phyloP scores from a whole-genome alignment of 140 eudicot species.

The Bidens hawaiensis region DNA sequence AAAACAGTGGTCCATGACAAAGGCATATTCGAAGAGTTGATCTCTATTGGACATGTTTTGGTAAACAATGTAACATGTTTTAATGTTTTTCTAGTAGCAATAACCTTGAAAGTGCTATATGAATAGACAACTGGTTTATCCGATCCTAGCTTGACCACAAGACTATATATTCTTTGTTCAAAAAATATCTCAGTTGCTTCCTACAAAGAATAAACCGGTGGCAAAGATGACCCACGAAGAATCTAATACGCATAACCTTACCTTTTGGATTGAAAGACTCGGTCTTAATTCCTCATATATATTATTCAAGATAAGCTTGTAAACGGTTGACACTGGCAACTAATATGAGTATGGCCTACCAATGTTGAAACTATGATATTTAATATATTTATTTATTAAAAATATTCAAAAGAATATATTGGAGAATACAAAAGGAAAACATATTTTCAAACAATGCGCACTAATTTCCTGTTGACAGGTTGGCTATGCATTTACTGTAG shows the following conservation, averaged over 20 bases:
- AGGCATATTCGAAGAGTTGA: constrained; percentile 9
- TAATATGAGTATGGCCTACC: constrained; percentile 1
- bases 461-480: no score
- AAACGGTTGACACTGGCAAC: neutral
- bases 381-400: neutral
- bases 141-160: constrained; percentile 21
- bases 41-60: constrained; percentile 11
- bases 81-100: constrained; percentile 4
- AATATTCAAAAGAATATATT: neutral
- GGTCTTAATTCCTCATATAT: constrained; percentile 7
- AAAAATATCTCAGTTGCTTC: constrained; percentile 24
- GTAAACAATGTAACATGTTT: constrained; percentile 11
- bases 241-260: constrained; percentile 16
- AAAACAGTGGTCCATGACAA: constrained; percentile 15
- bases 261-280: constrained; percentile 22
- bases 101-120: constrained; percentile 5
- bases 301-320: neutral
- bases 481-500: no score
- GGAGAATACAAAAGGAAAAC: neutral
- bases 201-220: constrained; percentile 18
- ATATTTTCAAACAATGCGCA: neutral
- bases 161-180: constrained; percentile 27
- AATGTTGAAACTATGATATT: neutral
- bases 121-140: constrained; percentile 19
- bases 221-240: constrained; percentile 24